Evolutionary conservation across 805 yeast genomes (phyloP).

Genomic region (Saturnispora sekii): DNA sequence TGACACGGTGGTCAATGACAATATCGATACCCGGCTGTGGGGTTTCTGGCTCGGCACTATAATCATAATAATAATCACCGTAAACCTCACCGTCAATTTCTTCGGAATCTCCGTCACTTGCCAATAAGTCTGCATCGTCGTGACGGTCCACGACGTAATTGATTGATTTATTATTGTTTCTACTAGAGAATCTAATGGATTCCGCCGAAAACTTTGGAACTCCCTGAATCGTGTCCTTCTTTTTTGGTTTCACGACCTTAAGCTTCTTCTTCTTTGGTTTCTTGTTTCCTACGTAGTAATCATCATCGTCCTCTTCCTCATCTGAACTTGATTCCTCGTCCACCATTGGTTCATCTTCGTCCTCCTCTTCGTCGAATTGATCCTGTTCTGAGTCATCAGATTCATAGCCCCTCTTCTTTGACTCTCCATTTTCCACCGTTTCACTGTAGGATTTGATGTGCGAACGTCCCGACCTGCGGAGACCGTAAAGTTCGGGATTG

Average conservation of each 20-base stretch:
- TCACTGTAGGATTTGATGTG: conserved; percentile 29
- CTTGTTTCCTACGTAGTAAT: conserved; percentile 19
- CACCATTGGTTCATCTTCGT: conserved; percentile 17
- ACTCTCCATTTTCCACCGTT: conserved; percentile 16
- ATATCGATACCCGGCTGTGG: conserved; percentile 25
- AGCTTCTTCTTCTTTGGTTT: conserved; percentile 28
- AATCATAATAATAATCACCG: conserved; percentile 21
- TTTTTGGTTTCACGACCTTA: conserved; percentile 17
- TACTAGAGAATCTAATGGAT: conserved; percentile 58
- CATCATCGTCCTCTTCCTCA: conserved; percentile 26
- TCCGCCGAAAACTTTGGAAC: conserved; percentile 2
- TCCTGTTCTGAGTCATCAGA: conserved; percentile 6
- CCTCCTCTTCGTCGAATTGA: conserved; percentile 23
- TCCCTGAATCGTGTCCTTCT: conserved; percentile 12
- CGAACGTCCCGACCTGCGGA: conserved; percentile 66
- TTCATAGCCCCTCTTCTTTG: conserved; percentile 8
- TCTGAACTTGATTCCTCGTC: conserved; percentile 19
- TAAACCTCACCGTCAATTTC: conserved; percentile 19
- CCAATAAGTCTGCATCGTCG: conserved; percentile 45
- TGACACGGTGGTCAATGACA: conserved; percentile 47
- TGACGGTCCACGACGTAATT: conserved; percentile 66
- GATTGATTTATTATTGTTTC: conserved; percentile 54
- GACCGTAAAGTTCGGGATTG: conserved; percentile 77
- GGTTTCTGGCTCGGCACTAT: conserved; percentile 11
- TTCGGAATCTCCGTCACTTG: conserved; percentile 30